Evolutionary conservation across 2,329 filamentous ascomycete species (phyloP).

Genomic region (Ilyonectria mors-panacis): DNA sequence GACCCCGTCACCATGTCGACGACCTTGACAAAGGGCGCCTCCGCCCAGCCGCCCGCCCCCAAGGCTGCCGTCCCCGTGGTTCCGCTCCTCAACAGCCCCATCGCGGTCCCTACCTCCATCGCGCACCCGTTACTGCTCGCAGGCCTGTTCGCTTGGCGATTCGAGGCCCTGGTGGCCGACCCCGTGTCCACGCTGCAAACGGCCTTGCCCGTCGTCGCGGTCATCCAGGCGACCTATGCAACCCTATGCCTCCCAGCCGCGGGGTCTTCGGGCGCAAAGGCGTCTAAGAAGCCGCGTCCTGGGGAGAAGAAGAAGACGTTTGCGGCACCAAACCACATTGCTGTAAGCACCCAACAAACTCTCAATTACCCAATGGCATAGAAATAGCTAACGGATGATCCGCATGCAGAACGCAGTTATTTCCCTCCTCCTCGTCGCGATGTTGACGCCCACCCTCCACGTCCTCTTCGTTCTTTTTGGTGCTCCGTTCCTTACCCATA

Average conservation of each 20-base stretch:
- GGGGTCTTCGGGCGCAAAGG: conserved; percentile 59
- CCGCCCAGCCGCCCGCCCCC: conserved; percentile 47
- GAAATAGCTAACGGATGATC: conserved; percentile 35
- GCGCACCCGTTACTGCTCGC: conserved; percentile 79
- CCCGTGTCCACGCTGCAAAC: conserved; percentile 75
- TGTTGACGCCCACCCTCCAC: conserved; percentile 77
- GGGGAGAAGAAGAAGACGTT: conserved; percentile 70
- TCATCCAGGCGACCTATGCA: conserved; percentile 76
- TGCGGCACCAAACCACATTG: conserved; percentile 60
- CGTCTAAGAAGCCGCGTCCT: conserved; percentile 65
- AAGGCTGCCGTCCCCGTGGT: conserved; percentile 55
- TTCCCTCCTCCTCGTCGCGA: conserved; percentile 72
- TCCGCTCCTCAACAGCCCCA: conserved; percentile 54
- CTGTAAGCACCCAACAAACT: conserved; percentile 56
- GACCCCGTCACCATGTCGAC: conserved; percentile 59
- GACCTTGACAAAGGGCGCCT: conserved; percentile 48
- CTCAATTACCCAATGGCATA: neutral
- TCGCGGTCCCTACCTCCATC: conserved; percentile 70
- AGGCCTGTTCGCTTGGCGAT: conserved; percentile 73
- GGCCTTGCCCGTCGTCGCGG: conserved; percentile 73
- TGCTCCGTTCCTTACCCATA: conserved; percentile 88
- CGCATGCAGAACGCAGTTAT: conserved; percentile 60
- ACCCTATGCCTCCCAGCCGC: conserved; percentile 76
- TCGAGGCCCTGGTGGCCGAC: conserved; percentile 77
- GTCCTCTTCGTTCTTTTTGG: conserved; percentile 87